phyloP scores from a whole-genome alignment of 371 early-diverging fungal genomes.

The Umbelopsis sp. region DNA sequence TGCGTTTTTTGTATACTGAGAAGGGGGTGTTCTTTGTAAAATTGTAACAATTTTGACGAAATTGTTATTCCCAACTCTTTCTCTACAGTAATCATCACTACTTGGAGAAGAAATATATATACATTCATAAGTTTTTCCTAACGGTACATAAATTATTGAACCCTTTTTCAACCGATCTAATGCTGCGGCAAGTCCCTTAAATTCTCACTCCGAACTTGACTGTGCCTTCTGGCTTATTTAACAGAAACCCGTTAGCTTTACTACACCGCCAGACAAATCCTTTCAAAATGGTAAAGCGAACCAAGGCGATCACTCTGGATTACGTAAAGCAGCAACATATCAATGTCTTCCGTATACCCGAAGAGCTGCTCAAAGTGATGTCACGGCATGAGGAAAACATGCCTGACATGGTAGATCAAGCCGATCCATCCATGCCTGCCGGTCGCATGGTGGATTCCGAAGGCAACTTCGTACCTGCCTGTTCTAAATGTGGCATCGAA shows the following conservation, averaged over 20 bases:
- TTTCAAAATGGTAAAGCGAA: background rate
- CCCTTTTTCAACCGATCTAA: no score
- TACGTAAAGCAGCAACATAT: slow-evolving; percentile 3
- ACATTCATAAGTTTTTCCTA: no score
- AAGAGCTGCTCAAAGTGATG: slow-evolving; percentile 2
- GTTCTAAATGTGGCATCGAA: slow-evolving; percentile 85
- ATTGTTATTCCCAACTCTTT: no score
- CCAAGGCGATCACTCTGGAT: background rate
- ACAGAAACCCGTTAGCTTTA: no score
- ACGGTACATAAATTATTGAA: no score
- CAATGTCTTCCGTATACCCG: slow-evolving; percentile 5
- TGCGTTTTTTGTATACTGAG: background rate
- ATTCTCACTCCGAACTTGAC: no score
- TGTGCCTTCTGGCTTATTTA: no score
- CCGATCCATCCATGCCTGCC: no score
- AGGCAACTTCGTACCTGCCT: slow-evolving; percentile 55
- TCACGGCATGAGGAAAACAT: slow-evolving; percentile 6
- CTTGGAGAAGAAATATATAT: no score
- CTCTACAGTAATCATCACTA: no score
- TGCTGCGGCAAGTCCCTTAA: no score
- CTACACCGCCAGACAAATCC: no score
- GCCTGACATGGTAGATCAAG: background rate
- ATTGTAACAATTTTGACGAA: background rate
- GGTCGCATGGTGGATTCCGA: slow-evolving; percentile 9
- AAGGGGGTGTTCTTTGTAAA: background rate